These are phyloP conservation scores for Flueggea neowawraea DNA, from an alignment of 441 rosid species.

Conservation along the genomic window DNA sequence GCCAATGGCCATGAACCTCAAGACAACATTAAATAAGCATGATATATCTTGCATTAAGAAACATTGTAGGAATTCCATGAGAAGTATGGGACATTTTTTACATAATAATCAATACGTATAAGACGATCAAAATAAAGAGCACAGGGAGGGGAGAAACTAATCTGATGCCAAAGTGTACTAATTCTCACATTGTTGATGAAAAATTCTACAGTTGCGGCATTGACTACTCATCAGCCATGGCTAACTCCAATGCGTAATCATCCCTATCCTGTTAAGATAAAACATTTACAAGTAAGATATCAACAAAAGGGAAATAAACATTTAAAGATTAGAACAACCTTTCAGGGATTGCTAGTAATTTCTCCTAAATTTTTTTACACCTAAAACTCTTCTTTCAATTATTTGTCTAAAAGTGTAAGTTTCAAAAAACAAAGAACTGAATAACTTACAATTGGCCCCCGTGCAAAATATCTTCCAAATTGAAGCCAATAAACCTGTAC, in stretches of 20 bases:
- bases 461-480: slow-evolving; percentile 97
- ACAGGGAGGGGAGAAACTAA: slow-evolving; percentile 4
- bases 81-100: no score
- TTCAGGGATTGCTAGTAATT: neutral
- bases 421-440: slow-evolving; percentile 4
- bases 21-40: no score
- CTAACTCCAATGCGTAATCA: slow-evolving; percentile 91
- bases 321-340: neutral
- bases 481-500: slow-evolving; percentile 99
- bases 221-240: slow-evolving; percentile 76
- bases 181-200: slow-evolving; percentile 8
- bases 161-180: slow-evolving; percentile 15
- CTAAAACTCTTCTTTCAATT: neutral
- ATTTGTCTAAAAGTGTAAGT: neutral
- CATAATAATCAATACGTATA: neutral
- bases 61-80: no score
- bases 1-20: no score
- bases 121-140: slow-evolving; percentile 2
- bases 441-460: slow-evolving; percentile 89
- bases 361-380: neutral
- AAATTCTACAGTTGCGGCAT: neutral
- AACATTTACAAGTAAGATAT: slow-evolving; percentile 15
- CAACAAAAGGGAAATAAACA: neutral
- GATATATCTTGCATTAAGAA: no score
- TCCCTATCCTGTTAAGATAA: slow-evolving; percentile 74